Percentiles rank a stretch among this genome's conserved stretches.
These are phyloP conservation scores for Cyclocybe aegerita DNA, from an alignment of 768 basidiomycete genomes.

Conservation along the genomic window DNA sequence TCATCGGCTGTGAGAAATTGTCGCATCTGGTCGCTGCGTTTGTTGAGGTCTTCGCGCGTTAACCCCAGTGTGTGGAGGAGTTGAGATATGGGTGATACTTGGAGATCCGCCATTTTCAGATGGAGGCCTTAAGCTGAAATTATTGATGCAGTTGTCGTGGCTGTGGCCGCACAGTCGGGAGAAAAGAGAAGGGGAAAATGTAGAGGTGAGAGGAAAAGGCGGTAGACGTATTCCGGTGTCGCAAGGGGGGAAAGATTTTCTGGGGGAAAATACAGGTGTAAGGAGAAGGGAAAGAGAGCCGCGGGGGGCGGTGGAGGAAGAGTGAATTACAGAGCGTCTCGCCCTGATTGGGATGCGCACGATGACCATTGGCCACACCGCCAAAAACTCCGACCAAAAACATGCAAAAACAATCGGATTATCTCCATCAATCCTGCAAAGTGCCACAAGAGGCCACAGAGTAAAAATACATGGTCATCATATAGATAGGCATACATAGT, in stretches of 20 bases:
- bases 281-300: slow-evolving; percentile 10
- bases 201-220: slow-evolving; percentile 12
- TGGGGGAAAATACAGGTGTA: slow-evolving; percentile 8
- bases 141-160: slow-evolving; percentile 16
- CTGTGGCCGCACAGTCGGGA: slow-evolving; percentile 7
- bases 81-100: slow-evolving; percentile 69
- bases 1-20: slow-evolving; percentile 66
- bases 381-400: slow-evolving; percentile 29
- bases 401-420: slow-evolving; percentile 22
- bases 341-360: slow-evolving; percentile 13
- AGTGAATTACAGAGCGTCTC: slow-evolving; percentile 8
- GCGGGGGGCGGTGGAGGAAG: slow-evolving; percentile 11
- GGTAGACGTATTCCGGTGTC: slow-evolving; percentile 7
- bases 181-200: slow-evolving; percentile 10
- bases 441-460: not conserved
- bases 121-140: slow-evolving; percentile 4
- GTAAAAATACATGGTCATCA: not conserved
- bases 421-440: slow-evolving; percentile 1
- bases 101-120: slow-evolving; percentile 37
- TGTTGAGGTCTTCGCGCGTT: slow-evolving; percentile 71
- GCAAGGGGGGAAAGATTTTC: slow-evolving; percentile 9
- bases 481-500: not conserved
- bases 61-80: slow-evolving; percentile 71
- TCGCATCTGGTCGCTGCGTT: slow-evolving; percentile 79
- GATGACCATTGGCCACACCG: slow-evolving; percentile 11